phyloP scores from a whole-genome alignment of 345 rosid species.

The Brassica incana region DNA sequence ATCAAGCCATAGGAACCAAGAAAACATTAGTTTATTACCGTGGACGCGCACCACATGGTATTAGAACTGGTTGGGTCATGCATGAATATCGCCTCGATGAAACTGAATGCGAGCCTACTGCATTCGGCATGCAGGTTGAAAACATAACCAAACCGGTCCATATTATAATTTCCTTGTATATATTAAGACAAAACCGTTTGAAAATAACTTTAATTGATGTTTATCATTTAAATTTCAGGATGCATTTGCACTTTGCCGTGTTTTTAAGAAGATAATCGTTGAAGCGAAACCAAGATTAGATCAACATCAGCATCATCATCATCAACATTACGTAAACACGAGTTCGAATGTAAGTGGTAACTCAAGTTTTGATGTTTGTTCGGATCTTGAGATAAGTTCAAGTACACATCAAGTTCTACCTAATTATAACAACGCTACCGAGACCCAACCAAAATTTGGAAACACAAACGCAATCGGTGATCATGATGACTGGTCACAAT shows the following conservation, averaged over 20 bases:
- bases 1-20: conserved; percentile 82
- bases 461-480: conserved; percentile 32
- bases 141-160: no score
- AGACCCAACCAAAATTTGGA: conserved; percentile 30
- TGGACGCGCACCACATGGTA: conserved; percentile 94
- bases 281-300: conserved; percentile 59
- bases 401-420: conserved; percentile 38
- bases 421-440: neutral
- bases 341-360: conserved; percentile 38
- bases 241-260: conserved; percentile 89
- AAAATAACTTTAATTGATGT: neutral
- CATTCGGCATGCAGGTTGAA: conserved; percentile 70
- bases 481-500: conserved; percentile 54
- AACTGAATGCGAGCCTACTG: conserved; percentile 61
- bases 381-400: conserved; percentile 47
- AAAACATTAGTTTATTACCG: conserved; percentile 92
- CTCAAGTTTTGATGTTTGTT: conserved; percentile 49
- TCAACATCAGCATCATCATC: conserved; percentile 31
- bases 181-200: neutral
- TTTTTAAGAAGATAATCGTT: conserved; percentile 67
- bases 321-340: conserved; percentile 22
- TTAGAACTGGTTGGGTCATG: conserved; percentile 94
- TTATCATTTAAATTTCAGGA: conserved; percentile 45
- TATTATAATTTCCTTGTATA: neutral
- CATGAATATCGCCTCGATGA: conserved; percentile 96